Conservation (phyloP, 371 early-diverging fungal genomes). For the Nematocida homosporus region DNA sequence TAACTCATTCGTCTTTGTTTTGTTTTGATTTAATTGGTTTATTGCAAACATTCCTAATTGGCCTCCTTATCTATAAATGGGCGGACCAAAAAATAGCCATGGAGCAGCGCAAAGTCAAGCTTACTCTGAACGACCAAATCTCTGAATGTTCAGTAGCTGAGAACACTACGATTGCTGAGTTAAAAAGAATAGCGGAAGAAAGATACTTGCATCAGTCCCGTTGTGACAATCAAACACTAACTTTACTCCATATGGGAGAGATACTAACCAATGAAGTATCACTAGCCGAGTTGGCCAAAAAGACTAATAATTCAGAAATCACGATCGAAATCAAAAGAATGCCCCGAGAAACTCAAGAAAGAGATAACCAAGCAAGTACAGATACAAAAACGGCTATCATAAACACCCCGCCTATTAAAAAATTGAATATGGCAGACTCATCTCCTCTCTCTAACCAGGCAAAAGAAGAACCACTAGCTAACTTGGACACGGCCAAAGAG, state of each 20-base stretch:
- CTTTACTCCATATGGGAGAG: not conserved
- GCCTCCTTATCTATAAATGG: slow-evolving; percentile 3
- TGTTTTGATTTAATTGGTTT: not conserved
- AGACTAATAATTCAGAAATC: too few relatives aligned
- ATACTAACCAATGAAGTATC: slow-evolving; percentile 1
- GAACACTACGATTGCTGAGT: not conserved
- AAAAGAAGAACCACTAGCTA: too few relatives aligned
- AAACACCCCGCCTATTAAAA: too few relatives aligned
- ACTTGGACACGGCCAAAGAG: too few relatives aligned
- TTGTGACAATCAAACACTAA: not conserved
- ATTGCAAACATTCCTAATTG: not conserved
- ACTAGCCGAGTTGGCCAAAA: too few relatives aligned
- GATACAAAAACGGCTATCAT: too few relatives aligned
- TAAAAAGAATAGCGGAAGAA: not conserved
- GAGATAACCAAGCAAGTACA: too few relatives aligned
- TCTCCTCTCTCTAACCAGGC: too few relatives aligned
- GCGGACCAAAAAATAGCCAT: not conserved
- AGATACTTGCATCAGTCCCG: not conserved
- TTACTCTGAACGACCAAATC: not conserved
- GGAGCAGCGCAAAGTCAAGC: not conserved
- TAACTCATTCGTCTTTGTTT: not conserved
- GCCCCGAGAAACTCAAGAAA: too few relatives aligned
- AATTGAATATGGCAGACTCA: too few relatives aligned
- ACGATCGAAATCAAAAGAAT: too few relatives aligned
- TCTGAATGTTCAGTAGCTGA: not conserved